Conservation (phyloP, 2,329 filamentous ascomycete genomes). For the Colletotrichum caudatum region DNA sequence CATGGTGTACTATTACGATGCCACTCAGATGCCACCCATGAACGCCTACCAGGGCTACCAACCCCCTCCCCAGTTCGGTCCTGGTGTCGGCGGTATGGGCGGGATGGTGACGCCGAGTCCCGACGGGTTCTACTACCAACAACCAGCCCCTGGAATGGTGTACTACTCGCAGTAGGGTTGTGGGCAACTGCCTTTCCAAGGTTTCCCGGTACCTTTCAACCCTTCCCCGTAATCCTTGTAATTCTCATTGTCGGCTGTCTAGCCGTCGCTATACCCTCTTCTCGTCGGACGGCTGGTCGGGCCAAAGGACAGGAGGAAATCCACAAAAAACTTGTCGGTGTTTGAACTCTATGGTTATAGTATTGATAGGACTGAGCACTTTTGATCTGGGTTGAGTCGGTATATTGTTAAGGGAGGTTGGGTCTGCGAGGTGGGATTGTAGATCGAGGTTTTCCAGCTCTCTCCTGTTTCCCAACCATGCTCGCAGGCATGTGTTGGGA, state of each 20-base stretch:
- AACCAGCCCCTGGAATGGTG: conserved; percentile 65
- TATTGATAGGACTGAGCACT: conserved; percentile 39
- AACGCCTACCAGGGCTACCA: conserved; percentile 66
- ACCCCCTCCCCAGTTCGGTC: conserved; percentile 41
- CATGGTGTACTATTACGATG: conserved; percentile 95
- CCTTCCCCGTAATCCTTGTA: conserved; percentile 49
- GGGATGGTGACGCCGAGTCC: conserved; percentile 81
- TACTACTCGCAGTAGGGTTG: conserved; percentile 70
- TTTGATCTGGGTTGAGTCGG: conserved; percentile 24
- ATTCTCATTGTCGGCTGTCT: conserved; percentile 46
- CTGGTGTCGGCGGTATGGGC: conserved; percentile 76
- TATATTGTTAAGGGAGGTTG: conserved; percentile 12
- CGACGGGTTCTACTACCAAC: conserved; percentile 78
- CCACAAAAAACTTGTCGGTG: conserved; percentile 33
- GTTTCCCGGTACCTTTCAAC: conserved; percentile 33
- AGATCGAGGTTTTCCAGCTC: conserved; percentile 9
- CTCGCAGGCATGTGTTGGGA: conserved; percentile 8
- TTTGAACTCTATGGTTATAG: conserved; percentile 32
- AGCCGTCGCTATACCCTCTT: conserved; percentile 34
- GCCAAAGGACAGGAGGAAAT: conserved; percentile 38
- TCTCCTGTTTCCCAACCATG: conserved; percentile 21
- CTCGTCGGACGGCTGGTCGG: conserved; percentile 37
- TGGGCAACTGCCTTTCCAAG: conserved; percentile 37
- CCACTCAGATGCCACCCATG: conserved; percentile 72
- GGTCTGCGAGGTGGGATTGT: conserved; percentile 15